These are phyloP conservation scores for Senecio squalidus DNA, from an alignment of 140 eudicot genomes.

Conservation along the genomic window DNA sequence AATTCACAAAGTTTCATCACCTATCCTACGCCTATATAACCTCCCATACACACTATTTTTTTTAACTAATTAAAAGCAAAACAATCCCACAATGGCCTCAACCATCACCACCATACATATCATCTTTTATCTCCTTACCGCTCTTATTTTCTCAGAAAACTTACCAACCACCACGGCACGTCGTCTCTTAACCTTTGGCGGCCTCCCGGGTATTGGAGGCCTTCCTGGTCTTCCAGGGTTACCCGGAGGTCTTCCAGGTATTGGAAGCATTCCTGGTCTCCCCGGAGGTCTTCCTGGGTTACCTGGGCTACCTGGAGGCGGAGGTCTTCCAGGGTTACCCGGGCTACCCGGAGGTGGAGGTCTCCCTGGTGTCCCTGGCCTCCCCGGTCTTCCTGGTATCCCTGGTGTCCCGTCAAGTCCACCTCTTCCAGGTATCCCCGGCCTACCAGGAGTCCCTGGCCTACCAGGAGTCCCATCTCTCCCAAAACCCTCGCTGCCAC, in stretches of 20 bases:
- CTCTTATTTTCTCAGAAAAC: conserved; percentile 3
- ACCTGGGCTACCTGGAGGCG: too few species aligned
- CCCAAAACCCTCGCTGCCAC: too few species aligned
- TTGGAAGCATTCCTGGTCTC: neutral
- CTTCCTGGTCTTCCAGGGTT: neutral
- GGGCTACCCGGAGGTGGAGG: too few species aligned
- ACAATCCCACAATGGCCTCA: conserved; percentile 17
- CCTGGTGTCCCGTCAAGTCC: too few species aligned
- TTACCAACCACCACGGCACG: conserved; percentile 17
- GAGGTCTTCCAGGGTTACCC: neutral
- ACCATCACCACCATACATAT: conserved; percentile 20
- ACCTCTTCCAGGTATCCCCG: too few species aligned
- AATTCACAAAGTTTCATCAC: too few species aligned
- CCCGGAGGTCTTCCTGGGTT: neutral
- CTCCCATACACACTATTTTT: too few species aligned
- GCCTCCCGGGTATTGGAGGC: neutral
- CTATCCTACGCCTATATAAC: too few species aligned
- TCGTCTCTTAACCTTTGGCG: conserved; percentile 11
- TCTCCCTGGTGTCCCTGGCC: neutral
- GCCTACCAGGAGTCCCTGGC: too few species aligned
- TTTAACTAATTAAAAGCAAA: neutral
- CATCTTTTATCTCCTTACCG: neutral
- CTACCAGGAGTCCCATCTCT: too few species aligned
- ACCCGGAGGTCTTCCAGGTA: neutral
- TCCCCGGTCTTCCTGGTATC: too few species aligned